Conservation (phyloP, 352 stramenopile species). For the Aphanomyces cochlioides region DNA sequence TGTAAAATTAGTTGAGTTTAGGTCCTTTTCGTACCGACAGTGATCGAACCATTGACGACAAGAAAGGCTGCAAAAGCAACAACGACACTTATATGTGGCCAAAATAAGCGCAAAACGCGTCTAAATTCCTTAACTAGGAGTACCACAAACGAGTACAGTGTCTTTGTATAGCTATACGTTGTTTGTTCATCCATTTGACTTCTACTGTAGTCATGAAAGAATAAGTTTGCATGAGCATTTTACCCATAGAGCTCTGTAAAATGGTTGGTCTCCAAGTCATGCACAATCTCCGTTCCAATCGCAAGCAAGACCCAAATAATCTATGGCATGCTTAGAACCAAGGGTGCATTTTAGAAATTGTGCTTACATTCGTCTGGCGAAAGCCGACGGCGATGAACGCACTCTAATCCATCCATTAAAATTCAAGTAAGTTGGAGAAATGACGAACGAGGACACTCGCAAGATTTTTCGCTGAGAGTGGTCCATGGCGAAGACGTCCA, state of each 20-base stretch:
- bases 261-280: slow-evolving; percentile 61
- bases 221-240: not conserved
- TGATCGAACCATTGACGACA: slow-evolving; percentile 69
- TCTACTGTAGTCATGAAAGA: not conserved
- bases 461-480: slow-evolving; percentile 41
- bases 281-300: slow-evolving; percentile 64
- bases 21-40: slow-evolving; percentile 51
- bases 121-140: slow-evolving; percentile 50
- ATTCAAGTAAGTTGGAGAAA: slow-evolving; percentile 2
- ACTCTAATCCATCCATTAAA: slow-evolving; percentile 39
- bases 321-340: not conserved
- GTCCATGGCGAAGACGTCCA: slow-evolving; percentile 38
- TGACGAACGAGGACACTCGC: slow-evolving; percentile 54
- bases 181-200: not conserved
- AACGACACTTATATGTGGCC: slow-evolving; percentile 65
- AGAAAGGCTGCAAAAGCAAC: slow-evolving; percentile 57
- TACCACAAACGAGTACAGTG: slow-evolving; percentile 43
- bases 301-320: slow-evolving; percentile 89
- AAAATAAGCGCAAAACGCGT: slow-evolving; percentile 55
- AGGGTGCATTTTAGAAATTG: too few species aligned
- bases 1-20: not conserved
- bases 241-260: slow-evolving; percentile 71
- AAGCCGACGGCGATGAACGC: slow-evolving; percentile 75
- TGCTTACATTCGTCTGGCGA: slow-evolving; percentile 75
- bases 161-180: not conserved